Evolutionary conservation across 2,329 filamentous ascomycete species (phyloP), one percentile per base, ranked within the genome.

Genomic region (Neonectria ditissima): DNA sequence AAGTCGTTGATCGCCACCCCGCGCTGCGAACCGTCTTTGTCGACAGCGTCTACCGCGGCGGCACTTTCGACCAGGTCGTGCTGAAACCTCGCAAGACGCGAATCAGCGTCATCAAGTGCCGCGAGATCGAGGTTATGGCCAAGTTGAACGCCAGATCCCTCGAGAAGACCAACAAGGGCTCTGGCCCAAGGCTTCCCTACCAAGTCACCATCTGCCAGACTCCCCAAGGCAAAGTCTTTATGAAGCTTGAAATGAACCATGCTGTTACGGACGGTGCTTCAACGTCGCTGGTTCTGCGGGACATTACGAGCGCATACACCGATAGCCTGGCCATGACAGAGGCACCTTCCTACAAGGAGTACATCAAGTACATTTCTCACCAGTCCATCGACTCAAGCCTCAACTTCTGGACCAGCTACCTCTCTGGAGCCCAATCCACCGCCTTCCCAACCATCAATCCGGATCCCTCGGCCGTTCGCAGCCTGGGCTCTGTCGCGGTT

Each of bases 231-330:
- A 41, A 41, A 11, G 37, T 41, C 4, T 41, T 41, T 9, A 41
- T 41, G n/a, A 41, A 41, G 37, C 58, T 80, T 10, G 77, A 79
- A 18, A 73, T 80, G 66, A 79, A 74, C 53, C 78, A 80, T 51
- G 71, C 74, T 2, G 56, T 79, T 13, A 73, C 74, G 2, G 78
- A 80, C n/a, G 78, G 76, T 2, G 68, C 73, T 28, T 78, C 78
- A 0, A 70, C 74, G 53, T 75, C 24, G 57, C 3, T 41, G 7
- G 20, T 80, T 9, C 65, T 80, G 0, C 61, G 65, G 2, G 77
- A 80, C 41, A 65, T 80, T 5, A 65, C 67, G 0, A 47, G 60
- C 1, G 77, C 73, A 5, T 80, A 79, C 53, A 59, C 39, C 2
- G 56, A 63, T 9, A 43, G 24, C 2, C 26, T 71, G 1, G 5